Evolutionary conservation across 2,329 filamentous ascomycete genomes (phyloP).

Genomic region (Colletotrichum scovillei): DNA sequence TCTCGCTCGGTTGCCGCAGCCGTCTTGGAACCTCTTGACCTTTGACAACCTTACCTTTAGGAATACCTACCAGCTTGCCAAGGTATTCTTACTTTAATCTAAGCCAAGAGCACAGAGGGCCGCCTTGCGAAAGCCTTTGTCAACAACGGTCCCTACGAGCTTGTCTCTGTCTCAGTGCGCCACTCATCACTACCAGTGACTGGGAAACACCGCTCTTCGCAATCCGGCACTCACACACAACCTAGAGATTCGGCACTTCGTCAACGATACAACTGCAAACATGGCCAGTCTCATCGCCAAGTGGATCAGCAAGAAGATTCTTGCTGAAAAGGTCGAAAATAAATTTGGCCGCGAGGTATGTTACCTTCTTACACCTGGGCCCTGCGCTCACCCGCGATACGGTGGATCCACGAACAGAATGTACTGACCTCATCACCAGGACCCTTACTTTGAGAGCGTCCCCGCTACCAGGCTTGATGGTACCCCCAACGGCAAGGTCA

Average conservation of each 20-base stretch:
- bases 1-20: neutral
- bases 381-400: slow-evolving; percentile 41
- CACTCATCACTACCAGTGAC: neutral
- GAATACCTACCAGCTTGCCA: neutral
- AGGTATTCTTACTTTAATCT: neutral
- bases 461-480: slow-evolving; percentile 77
- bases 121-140: neutral
- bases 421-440: slow-evolving; percentile 61
- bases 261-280: slow-evolving; percentile 26
- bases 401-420: neutral
- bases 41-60: neutral
- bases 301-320: slow-evolving; percentile 65
- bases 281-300: slow-evolving; percentile 68
- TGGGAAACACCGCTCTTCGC: neutral
- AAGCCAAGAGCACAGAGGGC: neutral
- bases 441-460: slow-evolving; percentile 90
- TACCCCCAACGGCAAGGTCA: slow-evolving; percentile 75
- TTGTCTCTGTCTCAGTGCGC: neutral
- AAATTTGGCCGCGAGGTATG: slow-evolving; percentile 67
- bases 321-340: slow-evolving; percentile 67
- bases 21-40: slow-evolving; percentile 2
- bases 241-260: neutral
- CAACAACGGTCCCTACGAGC: neutral
- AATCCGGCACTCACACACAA: slow-evolving; percentile 27
- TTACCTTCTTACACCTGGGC: neutral